Evolutionary conservation across 768 basidiomycete genomes (phyloP), one percentile per base, ranked within the genome.

Genomic region (Phanerochaete carnosa): DNA sequence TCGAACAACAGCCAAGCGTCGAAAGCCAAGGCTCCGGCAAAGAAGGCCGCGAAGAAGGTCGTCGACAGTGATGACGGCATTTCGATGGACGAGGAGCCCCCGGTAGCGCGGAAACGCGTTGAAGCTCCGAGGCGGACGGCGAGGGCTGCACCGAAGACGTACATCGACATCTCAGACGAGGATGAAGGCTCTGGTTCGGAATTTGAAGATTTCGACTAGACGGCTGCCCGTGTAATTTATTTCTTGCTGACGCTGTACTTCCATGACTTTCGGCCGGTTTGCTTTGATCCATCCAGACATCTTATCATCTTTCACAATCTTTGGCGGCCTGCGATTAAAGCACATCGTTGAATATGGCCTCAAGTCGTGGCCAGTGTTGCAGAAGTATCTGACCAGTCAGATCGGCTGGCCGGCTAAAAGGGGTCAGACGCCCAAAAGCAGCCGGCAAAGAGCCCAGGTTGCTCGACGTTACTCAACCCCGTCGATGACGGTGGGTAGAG

Each of bases 111-210:
- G 45, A 60, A 74, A 29, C 81, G 80, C 2, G 66, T 72, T 12
- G 68, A 73, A 22, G 75, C 76, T 25, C 78, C 82, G 13, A 76
- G 76, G 56, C 80, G 86, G 26, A 76, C 81, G n/a, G 80, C 79
- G 12, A 70, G 79, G 58, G 77, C 74, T 9, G 75, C 76, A 45
- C 68, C 78, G 56, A 86, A 85, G 79, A 84, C 85, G 64, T 73
- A 73, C 49, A 65, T 73, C 45, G 72, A 73, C 64, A 69, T 73
- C 32, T 77, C 80, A 47, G 81, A 79, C 3, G 79, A 78, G 15
- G 80, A 77, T 5, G 79, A 73, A 12, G 66, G 51, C 13, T 65
- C 65, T 25, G 70, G 59, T 23, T 69, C 67, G n/a, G 67, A 68
- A n/a, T 71, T 71, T 47, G 70, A 71, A 30, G 70, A 71, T 58